Conservation (phyloP, 176 grass and related monocot genomes). For the Tillandsia fasciculata region DNA sequence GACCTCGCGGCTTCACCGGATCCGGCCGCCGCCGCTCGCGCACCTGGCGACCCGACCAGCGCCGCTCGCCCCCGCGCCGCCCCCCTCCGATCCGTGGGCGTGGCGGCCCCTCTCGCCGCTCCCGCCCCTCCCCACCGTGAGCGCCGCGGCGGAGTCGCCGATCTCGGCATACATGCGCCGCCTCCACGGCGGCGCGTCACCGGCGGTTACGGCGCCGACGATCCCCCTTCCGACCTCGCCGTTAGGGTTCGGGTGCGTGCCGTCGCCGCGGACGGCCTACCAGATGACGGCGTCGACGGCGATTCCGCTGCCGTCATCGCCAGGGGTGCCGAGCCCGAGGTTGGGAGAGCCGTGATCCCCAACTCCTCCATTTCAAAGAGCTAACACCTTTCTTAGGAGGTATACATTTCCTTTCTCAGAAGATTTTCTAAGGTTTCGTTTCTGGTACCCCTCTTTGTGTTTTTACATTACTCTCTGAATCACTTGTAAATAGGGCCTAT, state of each 20-base stretch:
- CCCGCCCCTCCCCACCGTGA: slow-evolving; percentile 62
- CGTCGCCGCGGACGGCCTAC: slow-evolving; percentile 57
- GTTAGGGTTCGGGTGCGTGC: slow-evolving; percentile 69
- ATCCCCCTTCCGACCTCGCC: slow-evolving; percentile 40
- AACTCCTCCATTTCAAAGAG: not conserved
- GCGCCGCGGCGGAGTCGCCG: slow-evolving; percentile 76
- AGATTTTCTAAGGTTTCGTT: too few species aligned
- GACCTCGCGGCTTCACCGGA: slow-evolving; percentile 10
- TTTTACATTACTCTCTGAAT: too few species aligned
- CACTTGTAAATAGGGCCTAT: too few species aligned
- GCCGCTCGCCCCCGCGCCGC: not conserved
- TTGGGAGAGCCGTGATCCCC: slow-evolving; percentile 29
- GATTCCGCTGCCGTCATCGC: slow-evolving; percentile 47
- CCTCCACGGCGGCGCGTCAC: slow-evolving; percentile 34
- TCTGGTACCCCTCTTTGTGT: too few species aligned
- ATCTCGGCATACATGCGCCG: slow-evolving; percentile 97
- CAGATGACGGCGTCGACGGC: slow-evolving; percentile 39
- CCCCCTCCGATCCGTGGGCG: slow-evolving; percentile 2
- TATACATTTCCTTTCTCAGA: too few species aligned
- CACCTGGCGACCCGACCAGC: slow-evolving; percentile 4
- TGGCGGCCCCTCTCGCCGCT: slow-evolving; percentile 50
- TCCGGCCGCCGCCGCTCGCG: slow-evolving; percentile 44
- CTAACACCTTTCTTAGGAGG: too few species aligned
- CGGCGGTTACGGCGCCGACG: slow-evolving; percentile 7
- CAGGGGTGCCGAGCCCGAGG: slow-evolving; percentile 56